Conservation (phyloP, 2,329 filamentous ascomycete genomes). For the Pyrenophora teres region DNA sequence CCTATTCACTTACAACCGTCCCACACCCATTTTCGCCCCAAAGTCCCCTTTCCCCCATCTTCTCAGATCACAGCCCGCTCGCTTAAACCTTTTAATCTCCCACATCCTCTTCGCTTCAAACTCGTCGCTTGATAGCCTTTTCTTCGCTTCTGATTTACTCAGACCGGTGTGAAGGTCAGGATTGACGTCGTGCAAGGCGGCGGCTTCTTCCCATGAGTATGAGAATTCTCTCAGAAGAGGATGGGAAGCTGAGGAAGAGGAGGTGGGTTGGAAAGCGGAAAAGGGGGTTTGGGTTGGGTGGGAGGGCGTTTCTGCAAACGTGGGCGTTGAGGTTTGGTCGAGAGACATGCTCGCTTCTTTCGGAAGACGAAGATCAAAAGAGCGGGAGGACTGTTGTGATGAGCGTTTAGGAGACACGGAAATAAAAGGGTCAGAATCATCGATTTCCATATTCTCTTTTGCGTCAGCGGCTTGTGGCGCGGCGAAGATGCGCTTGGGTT, state of each 20-base stretch:
- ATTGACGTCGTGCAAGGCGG: conserved; percentile 28
- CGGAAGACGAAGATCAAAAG: conserved; percentile 30
- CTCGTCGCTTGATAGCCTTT: conserved; percentile 32
- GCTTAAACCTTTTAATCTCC: conserved; percentile 44
- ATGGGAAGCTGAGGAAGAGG: neutral
- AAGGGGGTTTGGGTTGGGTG: conserved; percentile 36
- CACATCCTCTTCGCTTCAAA: conserved; percentile 36
- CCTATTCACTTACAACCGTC: conserved; percentile 27
- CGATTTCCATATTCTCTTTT: conserved; percentile 16
- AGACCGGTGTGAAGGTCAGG: conserved; percentile 13
- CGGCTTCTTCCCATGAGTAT: conserved; percentile 36
- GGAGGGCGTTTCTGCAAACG: conserved; percentile 26
- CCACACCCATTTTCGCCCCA: conserved; percentile 43
- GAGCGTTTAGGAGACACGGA: conserved; percentile 27
- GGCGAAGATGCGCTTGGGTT: conserved; percentile 22
- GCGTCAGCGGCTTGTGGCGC: neutral
- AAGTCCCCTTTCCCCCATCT: conserved; percentile 46
- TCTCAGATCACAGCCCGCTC: conserved; percentile 38
- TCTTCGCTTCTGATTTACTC: conserved; percentile 27
- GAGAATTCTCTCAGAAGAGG: conserved; percentile 39
- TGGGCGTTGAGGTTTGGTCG: neutral
- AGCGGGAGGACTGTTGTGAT: conserved; percentile 20
- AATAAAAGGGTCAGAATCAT: conserved; percentile 32
- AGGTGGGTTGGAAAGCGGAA: neutral
- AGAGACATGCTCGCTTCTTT: neutral